A percentile compares a stretch with the other conserved stretches of the same genome.
phyloP scores from a whole-genome alignment of 2,329 filamentous ascomycete genomes.

The Graphilbum fragrans region DNA sequence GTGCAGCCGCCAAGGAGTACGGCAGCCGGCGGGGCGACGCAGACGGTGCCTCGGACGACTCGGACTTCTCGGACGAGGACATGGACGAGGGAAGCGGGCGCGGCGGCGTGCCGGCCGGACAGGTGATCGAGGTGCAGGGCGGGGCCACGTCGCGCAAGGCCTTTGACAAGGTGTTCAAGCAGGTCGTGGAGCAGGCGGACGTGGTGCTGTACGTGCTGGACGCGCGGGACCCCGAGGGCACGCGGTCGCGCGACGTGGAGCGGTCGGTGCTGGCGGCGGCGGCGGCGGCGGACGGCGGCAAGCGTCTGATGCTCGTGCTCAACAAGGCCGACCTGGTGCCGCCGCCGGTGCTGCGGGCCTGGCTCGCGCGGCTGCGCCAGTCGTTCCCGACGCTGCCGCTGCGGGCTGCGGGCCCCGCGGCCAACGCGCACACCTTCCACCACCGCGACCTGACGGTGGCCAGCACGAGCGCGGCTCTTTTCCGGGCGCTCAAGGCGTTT shows the following conservation, averaged over 20 bases:
- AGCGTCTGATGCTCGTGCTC: slow-evolving; percentile 79
- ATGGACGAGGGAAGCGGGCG: slow-evolving; percentile 34
- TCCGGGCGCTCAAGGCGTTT: slow-evolving; percentile 83
- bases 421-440: slow-evolving; percentile 84
- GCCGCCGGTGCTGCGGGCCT: slow-evolving; percentile 66
- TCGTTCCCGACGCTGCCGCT: slow-evolving; percentile 89
- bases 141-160: slow-evolving; percentile 63
- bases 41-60: slow-evolving; percentile 37
- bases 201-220: slow-evolving; percentile 90
- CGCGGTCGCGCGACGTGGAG: slow-evolving; percentile 81
- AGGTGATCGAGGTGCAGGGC: slow-evolving; percentile 35
- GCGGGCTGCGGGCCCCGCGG: slow-evolving; percentile 67
- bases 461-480: slow-evolving; percentile 71
- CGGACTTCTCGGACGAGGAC: slow-evolving; percentile 20
- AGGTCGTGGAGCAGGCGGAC: slow-evolving; percentile 78
- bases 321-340: slow-evolving; percentile 96
- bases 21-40: slow-evolving; percentile 51
- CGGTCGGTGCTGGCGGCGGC: slow-evolving; percentile 84
- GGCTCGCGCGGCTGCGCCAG: slow-evolving; percentile 72
- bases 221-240: slow-evolving; percentile 82
- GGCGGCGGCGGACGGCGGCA: slow-evolving; percentile 45
- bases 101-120: slow-evolving; percentile 27
- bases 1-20: slow-evolving; percentile 64
- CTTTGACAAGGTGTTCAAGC: slow-evolving; percentile 93
- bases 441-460: slow-evolving; percentile 82